Evolutionary conservation across 257 asterid genomes (phyloP), one percentile per base, ranked within the genome.

Genomic region (Apocynum venetum): DNA sequence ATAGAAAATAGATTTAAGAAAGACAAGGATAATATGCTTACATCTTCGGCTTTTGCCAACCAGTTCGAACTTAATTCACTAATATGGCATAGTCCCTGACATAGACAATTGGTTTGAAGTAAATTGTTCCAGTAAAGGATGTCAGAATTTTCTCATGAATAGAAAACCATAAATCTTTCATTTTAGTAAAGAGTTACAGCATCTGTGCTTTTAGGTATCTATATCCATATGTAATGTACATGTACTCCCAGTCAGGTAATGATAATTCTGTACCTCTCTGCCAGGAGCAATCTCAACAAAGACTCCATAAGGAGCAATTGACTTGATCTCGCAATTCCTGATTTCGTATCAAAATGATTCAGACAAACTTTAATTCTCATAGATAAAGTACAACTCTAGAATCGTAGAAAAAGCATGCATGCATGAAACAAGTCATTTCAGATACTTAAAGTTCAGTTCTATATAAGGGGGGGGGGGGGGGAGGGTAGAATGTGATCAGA

Each of bases 321-420:
- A 88, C 89, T 93, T 95, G 82, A 95, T 90, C 88, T 93, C 98
- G n/a, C 98, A 90, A 72, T 95, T 88, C 99, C 96, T 94, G 91
- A 74, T 82, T 56, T 77, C 43, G 72, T 25, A 61, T 43, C 31
- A 36, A 36, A 67, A 43, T 46, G 35, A 68, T 41, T 7, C 49
- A 41, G 11, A 67, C 31, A 17, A 67, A 15, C 25, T 17, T 20
- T 13, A 67, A 25, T 40, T 14, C 51, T 6, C 51, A 41, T 68
- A 68, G 36, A 20, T n/a, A 0, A 11, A 7, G 72, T 41, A 38
- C 68, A 63, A 63, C 12, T 35, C 68, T 63, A 35, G 68, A 3
- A 35, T 36, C 35, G 36, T 66, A 43, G 25, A 9, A 68, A 68
- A 68, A 3, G 1, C 19, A 25, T 12, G 25, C 48, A 40, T 12